phyloP scores from a whole-genome alignment of 108 stramenopile genomes.

The Nitzschia sp. region DNA sequence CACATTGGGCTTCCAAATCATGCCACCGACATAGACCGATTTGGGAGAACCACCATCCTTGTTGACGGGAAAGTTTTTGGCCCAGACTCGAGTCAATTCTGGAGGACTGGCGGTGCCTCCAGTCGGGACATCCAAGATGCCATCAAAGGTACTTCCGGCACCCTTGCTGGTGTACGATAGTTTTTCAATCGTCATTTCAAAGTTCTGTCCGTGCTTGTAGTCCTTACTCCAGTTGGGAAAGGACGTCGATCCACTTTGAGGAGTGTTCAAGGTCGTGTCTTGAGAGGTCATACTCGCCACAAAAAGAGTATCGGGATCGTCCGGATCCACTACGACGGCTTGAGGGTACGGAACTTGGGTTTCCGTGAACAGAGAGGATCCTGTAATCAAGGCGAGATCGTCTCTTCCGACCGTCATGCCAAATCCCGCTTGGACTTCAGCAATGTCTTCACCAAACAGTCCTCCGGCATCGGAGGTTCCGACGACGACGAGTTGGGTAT shows the following conservation, averaged over 20 bases:
- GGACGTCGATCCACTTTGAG: neutral
- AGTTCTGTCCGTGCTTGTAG: slow-evolving; percentile 19
- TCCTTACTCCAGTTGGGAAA: slow-evolving; percentile 21
- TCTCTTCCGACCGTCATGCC: slow-evolving; percentile 15
- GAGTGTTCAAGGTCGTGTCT: neutral
- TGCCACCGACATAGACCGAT: slow-evolving; percentile 16
- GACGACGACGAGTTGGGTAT: slow-evolving; percentile 6
- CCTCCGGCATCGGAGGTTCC: slow-evolving; percentile 25
- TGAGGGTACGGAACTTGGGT: slow-evolving; percentile 9
- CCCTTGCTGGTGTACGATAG: neutral
- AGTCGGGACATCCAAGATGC: neutral
- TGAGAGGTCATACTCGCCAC: slow-evolving; percentile 6
- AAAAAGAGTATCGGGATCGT: neutral
- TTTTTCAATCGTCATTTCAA: slow-evolving; percentile 20
- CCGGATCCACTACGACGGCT: slow-evolving; percentile 1
- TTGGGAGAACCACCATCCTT: neutral
- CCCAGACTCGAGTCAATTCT: slow-evolving; percentile 4
- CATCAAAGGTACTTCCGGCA: slow-evolving; percentile 9
- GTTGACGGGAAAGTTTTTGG: slow-evolving; percentile 12
- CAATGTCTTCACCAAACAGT: neutral
- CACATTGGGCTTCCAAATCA: slow-evolving; percentile 9
- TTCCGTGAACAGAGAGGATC: neutral
- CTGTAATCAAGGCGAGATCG: neutral
- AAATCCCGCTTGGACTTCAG: neutral
- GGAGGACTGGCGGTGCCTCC: neutral